These are phyloP conservation scores for Umbelopsis isabellina DNA, from an alignment of 192 early-diverging fungal genomes.

Conservation along the genomic window DNA sequence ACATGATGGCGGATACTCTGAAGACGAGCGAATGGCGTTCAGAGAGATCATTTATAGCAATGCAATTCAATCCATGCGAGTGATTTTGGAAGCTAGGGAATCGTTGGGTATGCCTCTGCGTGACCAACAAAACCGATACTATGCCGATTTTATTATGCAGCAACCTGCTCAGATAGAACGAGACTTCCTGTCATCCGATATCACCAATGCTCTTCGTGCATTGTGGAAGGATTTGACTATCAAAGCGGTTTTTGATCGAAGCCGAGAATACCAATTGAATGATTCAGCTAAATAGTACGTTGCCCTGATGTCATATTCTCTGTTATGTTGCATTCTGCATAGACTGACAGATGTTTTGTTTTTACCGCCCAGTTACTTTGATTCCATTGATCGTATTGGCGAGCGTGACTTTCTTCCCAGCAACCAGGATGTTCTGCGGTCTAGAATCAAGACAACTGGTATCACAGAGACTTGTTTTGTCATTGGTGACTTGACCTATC, in stretches of 20 bases:
- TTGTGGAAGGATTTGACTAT: conserved; percentile 87
- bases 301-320: conserved; percentile 12
- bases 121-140: conserved; percentile 65
- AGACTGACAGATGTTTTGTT: background rate
- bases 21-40: conserved; percentile 89
- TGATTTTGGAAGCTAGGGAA: conserved; percentile 93
- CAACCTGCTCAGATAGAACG: conserved; percentile 89
- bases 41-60: conserved; percentile 96
- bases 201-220: conserved; percentile 75
- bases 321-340: background rate
- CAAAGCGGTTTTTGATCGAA: conserved; percentile 76
- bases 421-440: conserved; percentile 96
- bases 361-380: conserved; percentile 84
- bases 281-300: conserved; percentile 95
- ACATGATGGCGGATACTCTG: conserved; percentile 91
- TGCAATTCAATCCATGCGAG: conserved; percentile 92
- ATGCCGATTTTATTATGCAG: conserved; percentile 76
- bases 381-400: conserved; percentile 90
- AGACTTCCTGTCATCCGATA: conserved; percentile 81
- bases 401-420: conserved; percentile 81
- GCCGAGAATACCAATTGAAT: conserved; percentile 94
- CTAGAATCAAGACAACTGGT: conserved; percentile 96
- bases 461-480: conserved; percentile 95
- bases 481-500: conserved; percentile 92
- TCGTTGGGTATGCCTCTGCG: conserved; percentile 76